Conservation (phyloP, 768 basidiomycete species). For the Tulasnella sp. region DNA sequence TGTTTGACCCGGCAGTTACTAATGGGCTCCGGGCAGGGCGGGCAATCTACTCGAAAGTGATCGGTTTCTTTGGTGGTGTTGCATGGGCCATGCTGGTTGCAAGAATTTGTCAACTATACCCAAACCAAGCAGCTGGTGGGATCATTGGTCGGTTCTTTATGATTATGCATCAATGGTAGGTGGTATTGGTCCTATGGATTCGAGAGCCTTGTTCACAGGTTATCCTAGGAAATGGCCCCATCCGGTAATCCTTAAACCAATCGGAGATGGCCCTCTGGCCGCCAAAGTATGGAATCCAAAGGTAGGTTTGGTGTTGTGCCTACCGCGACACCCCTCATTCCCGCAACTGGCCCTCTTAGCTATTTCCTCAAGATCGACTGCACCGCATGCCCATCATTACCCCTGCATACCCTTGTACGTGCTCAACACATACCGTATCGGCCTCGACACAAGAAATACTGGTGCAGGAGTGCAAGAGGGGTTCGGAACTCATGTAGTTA, state of each 20-base stretch:
- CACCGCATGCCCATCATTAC: conserved; percentile 99
- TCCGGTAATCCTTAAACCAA: conserved; percentile 91
- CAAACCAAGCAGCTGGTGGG: conserved; percentile 87
- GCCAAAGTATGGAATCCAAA: conserved; percentile 98
- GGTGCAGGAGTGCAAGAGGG: conserved; percentile 92
- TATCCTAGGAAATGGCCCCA: conserved; percentile 90
- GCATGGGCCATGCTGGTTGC: conserved; percentile 99
- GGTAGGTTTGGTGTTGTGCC: conserved; percentile 42
- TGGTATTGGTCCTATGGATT: background rate
- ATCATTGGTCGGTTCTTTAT: conserved; percentile 98
- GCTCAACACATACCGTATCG: conserved; percentile 96
- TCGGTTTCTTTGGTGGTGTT: conserved; percentile 95
- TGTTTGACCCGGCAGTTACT: background rate
- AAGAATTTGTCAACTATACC: conserved; percentile 97
- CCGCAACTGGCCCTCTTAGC: conserved; percentile 40
- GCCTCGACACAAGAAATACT: conserved; percentile 93
- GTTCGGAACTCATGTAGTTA: conserved; percentile 40
- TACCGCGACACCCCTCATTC: background rate
- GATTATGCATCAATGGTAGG: conserved; percentile 95
- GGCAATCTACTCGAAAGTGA: conserved; percentile 97
- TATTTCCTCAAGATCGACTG: conserved; percentile 87
- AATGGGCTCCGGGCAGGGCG: conserved; percentile 53
- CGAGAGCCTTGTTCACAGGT: background rate
- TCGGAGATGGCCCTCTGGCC: conserved; percentile 89
- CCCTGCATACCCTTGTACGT: conserved; percentile 98